phyloP scores from a whole-genome alignment of 2,329 filamentous ascomycete genomes.

The Orbilia quercus region DNA sequence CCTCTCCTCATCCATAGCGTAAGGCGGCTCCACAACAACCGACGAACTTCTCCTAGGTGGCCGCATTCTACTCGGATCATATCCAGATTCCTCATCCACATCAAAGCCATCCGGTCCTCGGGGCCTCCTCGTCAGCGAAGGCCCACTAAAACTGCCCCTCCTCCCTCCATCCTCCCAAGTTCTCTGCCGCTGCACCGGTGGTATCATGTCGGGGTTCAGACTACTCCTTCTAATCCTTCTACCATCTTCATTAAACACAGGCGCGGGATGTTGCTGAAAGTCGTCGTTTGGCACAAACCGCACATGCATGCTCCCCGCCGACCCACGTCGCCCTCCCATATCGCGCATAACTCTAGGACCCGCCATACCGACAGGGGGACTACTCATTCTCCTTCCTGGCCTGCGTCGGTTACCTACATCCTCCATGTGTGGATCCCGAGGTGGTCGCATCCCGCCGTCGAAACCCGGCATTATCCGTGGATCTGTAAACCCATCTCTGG shows the following conservation, averaged over 20 bases:
- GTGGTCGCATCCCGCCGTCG: neutral
- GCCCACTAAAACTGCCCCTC: slow-evolving; percentile 5
- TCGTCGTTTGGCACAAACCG: slow-evolving; percentile 10
- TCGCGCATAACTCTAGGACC: neutral
- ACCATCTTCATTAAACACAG: slow-evolving; percentile 4
- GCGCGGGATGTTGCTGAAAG: slow-evolving; percentile 10
- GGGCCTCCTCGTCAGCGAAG: too few species aligned
- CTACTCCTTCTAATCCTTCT: neutral
- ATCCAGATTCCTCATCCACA: neutral
- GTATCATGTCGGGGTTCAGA: neutral
- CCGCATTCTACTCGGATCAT: slow-evolving; percentile 8
- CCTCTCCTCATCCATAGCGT: slow-evolving; percentile 22
- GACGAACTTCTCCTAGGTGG: slow-evolving; percentile 18
- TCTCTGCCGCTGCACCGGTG: neutral
- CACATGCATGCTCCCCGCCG: slow-evolving; percentile 18
- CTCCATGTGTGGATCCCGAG: neutral
- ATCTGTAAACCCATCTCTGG: too few species aligned
- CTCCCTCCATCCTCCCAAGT: neutral
- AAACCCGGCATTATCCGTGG: neutral
- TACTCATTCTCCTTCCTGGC: slow-evolving; percentile 18
- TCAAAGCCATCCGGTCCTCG: neutral
- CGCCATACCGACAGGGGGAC: neutral
- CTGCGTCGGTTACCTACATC: neutral
- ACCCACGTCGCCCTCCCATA: slow-evolving; percentile 6
- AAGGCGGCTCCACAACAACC: slow-evolving; percentile 16